Evolutionary conservation across 1,284 basidiomycete genomes (phyloP), one percentile per base, ranked within the genome.

Genomic region (Violaceomyces palustris): DNA sequence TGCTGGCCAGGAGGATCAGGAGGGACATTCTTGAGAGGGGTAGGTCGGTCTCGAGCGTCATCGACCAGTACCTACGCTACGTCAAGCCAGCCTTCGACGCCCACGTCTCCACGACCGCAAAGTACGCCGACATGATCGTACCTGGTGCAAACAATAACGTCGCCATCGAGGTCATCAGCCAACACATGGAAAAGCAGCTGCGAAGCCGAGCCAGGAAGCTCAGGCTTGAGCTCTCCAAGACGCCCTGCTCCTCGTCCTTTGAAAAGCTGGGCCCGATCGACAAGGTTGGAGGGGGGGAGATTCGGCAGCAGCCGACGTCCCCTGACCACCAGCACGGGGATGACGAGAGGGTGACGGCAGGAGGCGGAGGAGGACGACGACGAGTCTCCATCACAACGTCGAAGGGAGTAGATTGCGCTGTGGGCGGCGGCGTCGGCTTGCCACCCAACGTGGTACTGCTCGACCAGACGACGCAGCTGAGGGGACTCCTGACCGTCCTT

Each of bases 51-150:
- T 82, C 84, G 1, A 91, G 92, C 3, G 82, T 96, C 39, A 78
- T 98, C 12, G 85, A 92, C 63, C 93, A 97, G 83, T 90, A 93
- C 67, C 79, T 93, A 26, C 84, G 88, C 35, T 93, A 86, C 68
- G 92, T 94, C 62, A 71, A 71, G 70, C 88, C 87, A 3, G 84
- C 88, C 8, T 94, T 87, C 64, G 93, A 98, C 73, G 87, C 89
- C 70, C 94, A 92, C 61, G 90, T 98, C n/a, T 81, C 83, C 35
- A 91, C 91, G 0, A 88, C 87, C 2, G 82, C 88, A 11, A 80
- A 83, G 29, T 80, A 86, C 70, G 91, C 92, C 3, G 90, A 97
- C 67, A 66, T 72, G 49, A 70, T 72, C 34, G 69, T 72, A 9
- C 69, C 69, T 5, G 69, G 67, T 1, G 50, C 59, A 32, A 64